These are phyloP conservation scores for Trichothecium sympodiale DNA, from an alignment of 2,329 filamentous ascomycete species.

Conservation along the genomic window DNA sequence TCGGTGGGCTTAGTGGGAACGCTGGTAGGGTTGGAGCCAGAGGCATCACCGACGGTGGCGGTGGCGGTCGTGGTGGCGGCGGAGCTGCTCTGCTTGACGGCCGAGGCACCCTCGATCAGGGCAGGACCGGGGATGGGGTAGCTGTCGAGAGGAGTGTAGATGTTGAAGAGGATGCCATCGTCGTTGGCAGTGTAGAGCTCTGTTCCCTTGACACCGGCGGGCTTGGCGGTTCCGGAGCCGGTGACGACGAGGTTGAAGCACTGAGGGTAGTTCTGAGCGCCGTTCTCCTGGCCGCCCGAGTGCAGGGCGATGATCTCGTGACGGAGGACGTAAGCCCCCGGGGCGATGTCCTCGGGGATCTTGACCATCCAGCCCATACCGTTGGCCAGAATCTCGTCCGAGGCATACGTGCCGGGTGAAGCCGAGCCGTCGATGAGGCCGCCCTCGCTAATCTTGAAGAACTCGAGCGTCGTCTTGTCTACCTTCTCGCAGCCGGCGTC, in stretches of 20 bases:
- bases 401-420: constrained; percentile 20
- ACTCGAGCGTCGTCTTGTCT: constrained; percentile 40
- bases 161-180: constrained; percentile 17
- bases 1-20: not conserved
- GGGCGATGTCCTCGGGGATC: constrained; percentile 19
- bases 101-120: constrained; percentile 4
- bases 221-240: constrained; percentile 21
- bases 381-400: constrained; percentile 29
- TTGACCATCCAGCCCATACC: constrained; percentile 15
- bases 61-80: constrained; percentile 3
- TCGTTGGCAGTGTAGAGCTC: constrained; percentile 14
- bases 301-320: constrained; percentile 40
- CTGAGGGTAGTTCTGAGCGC: constrained; percentile 37
- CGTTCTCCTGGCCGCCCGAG: constrained; percentile 24
- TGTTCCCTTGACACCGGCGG: constrained; percentile 16
- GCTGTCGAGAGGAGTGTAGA: constrained; percentile 9
- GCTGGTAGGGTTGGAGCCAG: constrained; percentile 5
- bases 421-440: constrained; percentile 37
- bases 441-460: constrained; percentile 50
- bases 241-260: constrained; percentile 34
- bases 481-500: constrained; percentile 40
- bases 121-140: constrained; percentile 12
- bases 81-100: too few species aligned
- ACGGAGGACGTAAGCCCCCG: constrained; percentile 32
- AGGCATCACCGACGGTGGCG: constrained; percentile 3